Conservation (phyloP, 2,329 filamentous ascomycete species). For the Aureobasidium uvarum region DNA sequence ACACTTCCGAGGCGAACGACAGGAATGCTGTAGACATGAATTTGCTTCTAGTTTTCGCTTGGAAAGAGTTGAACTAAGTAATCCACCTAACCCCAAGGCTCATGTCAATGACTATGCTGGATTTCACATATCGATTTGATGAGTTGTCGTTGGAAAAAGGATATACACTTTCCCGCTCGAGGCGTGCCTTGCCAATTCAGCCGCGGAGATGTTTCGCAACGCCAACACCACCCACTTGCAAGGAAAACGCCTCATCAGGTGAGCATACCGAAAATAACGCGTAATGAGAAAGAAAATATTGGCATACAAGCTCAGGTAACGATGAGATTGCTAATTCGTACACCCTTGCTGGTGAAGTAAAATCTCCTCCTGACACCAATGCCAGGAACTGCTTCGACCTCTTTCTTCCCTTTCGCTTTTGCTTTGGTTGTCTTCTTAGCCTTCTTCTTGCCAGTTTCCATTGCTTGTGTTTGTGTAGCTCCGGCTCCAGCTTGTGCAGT, state of each 20-base stretch:
- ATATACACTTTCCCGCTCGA: not conserved
- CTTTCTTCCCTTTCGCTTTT: constrained; percentile 55
- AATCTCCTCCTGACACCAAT: constrained; percentile 77
- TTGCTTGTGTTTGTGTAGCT: constrained; percentile 19
- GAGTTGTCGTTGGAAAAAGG: constrained; percentile 2
- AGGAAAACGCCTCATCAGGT: constrained; percentile 17
- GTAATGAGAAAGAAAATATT: not conserved
- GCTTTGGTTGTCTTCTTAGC: constrained; percentile 54
- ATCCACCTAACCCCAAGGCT: too few species aligned
- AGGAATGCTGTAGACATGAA: not conserved
- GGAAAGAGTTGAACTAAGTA: not conserved
- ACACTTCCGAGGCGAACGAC: not conserved
- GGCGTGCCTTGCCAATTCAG: not conserved
- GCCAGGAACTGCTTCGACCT: constrained; percentile 43
- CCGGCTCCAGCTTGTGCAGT: constrained; percentile 3
- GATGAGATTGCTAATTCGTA: constrained; percentile 70
- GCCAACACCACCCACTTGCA: not conserved
- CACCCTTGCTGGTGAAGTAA: constrained; percentile 74
- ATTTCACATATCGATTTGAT: not conserved
- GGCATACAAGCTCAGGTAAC: constrained; percentile 7
- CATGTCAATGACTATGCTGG: too few species aligned
- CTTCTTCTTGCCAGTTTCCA: constrained; percentile 26
- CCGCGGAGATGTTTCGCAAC: constrained; percentile 16
- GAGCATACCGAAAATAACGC: not conserved
- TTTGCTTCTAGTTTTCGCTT: not conserved